Evolutionary conservation across 228 moss, liverwort and hornwort species (phyloP), one percentile per base, ranked within the genome.

Genomic region (Sphagnum magellanicum): DNA sequence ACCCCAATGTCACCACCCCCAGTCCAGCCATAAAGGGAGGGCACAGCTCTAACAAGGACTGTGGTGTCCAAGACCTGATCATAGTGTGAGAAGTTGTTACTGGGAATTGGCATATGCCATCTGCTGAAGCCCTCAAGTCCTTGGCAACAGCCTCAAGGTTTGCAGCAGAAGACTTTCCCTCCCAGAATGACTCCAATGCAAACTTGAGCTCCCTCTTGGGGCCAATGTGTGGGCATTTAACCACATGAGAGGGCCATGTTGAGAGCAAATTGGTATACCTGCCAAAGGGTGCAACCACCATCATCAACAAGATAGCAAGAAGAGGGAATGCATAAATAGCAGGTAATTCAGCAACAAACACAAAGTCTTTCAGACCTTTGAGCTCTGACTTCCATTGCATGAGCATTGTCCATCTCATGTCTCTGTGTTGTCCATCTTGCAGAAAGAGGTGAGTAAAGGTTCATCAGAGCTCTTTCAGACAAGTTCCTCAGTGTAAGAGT

Each of bases 11-110:
- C 76, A 49, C 32, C 32, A 32, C 83, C 81, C 14, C 91, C 90
- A 6, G 48, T 68, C 81, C 88, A 91, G 65, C 76, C 85, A 62
- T 91, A 91, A 6, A 85, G 88, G 70, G 84, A 71, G 5, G 88
- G 88, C 16, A 88, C 83, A 63, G 88, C 88, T 51, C 90, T 91
- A 55, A 94, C 82, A 80, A 87, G 16, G 1, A 88, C 91, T 14
- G 86, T 91, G 67, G 94, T 94, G 72, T 94, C 90, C 82, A 94
- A 14, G 64, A 91, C 92, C 64, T 94, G 94, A 59, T 94, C 92
- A 66, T 94, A 94, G 74, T 80, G 90, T 0, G 95, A 90, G 72
- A 95, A 92, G 4, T 88, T 88, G 82, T 90, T 88, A 79, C 85
- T 89, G 4, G 89, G 85, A 51, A 89, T 89, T 88, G 0, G 92